Evolutionary conservation across 1,139 yeast species (phyloP).

Genomic region (Hansenula lynferdii): DNA sequence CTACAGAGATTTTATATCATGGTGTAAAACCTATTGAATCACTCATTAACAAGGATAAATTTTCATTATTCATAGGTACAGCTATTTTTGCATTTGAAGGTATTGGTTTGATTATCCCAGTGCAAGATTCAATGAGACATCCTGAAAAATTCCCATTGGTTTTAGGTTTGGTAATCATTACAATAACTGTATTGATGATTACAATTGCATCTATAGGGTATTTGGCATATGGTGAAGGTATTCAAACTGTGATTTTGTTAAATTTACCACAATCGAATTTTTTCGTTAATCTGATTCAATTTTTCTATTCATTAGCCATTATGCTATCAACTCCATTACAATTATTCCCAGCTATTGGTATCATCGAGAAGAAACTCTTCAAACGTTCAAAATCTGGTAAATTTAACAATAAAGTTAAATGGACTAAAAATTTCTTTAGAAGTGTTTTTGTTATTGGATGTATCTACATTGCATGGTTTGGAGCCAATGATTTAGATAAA

Average conservation of each 20-base stretch:
- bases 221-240: constrained; percentile 61
- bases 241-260: constrained; percentile 62
- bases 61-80: constrained; percentile 76
- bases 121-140: constrained; percentile 68
- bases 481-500: constrained; percentile 62
- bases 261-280: constrained; percentile 62
- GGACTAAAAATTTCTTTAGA: constrained; percentile 62
- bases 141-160: constrained; percentile 72
- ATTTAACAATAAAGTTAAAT: constrained; percentile 44
- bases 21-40: constrained; percentile 44
- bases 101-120: constrained; percentile 71
- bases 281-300: constrained; percentile 59
- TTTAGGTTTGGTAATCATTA: constrained; percentile 49
- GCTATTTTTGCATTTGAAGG: constrained; percentile 84
- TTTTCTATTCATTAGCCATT: constrained; percentile 69
- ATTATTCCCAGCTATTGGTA: constrained; percentile 69
- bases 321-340: constrained; percentile 73
- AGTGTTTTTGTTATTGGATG: constrained; percentile 47
- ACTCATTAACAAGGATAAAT: constrained; percentile 49
- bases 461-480: constrained; percentile 50
- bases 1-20: constrained; percentile 33
- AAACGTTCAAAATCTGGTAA: constrained; percentile 50
- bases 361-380: constrained; percentile 60
- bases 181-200: constrained; percentile 57
- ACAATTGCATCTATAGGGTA: constrained; percentile 65